phyloP scores from a whole-genome alignment of 257 asterid genomes.

The Jacaranda copaia region DNA sequence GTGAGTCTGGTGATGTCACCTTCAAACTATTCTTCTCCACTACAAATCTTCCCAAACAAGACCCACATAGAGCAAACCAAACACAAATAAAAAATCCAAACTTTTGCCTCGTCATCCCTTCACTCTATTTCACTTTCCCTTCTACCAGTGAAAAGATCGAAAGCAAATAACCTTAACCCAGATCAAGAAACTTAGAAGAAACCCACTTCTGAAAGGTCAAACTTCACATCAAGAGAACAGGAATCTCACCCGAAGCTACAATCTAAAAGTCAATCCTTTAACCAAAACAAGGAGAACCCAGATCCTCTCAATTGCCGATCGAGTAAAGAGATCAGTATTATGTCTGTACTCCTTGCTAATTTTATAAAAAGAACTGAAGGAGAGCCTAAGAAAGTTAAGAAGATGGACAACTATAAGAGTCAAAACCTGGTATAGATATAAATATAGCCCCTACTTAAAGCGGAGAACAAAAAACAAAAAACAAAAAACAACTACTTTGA shows the following conservation, averaged over 20 bases:
- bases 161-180: conserved; percentile 10
- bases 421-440: conserved; percentile 29
- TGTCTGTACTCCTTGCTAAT: background rate
- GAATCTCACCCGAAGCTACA: conserved; percentile 16
- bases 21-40: conserved; percentile 95
- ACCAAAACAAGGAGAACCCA: conserved; percentile 28
- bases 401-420: conserved; percentile 28
- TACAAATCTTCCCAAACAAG: conserved; percentile 80
- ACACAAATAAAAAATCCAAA: conserved; percentile 48
- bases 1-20: conserved; percentile 76
- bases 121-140: conserved; percentile 23
- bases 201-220: conserved; percentile 27
- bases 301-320: conserved; percentile 33
- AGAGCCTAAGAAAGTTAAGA: background rate
- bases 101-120: conserved; percentile 63
- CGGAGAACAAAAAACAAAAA: background rate
- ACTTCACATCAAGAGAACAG: conserved; percentile 13
- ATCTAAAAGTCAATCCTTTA: conserved; percentile 9
- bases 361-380: background rate
- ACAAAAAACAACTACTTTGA: background rate
- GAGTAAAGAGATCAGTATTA: conserved; percentile 30
- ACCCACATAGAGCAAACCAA: conserved; percentile 57
- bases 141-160: conserved; percentile 29
- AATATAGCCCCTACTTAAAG: too few relatives aligned
- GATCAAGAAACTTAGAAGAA: conserved; percentile 28